Evolutionary conservation across 768 basidiomycete species (phyloP).

Genomic region (Tricholoma sp.): DNA sequence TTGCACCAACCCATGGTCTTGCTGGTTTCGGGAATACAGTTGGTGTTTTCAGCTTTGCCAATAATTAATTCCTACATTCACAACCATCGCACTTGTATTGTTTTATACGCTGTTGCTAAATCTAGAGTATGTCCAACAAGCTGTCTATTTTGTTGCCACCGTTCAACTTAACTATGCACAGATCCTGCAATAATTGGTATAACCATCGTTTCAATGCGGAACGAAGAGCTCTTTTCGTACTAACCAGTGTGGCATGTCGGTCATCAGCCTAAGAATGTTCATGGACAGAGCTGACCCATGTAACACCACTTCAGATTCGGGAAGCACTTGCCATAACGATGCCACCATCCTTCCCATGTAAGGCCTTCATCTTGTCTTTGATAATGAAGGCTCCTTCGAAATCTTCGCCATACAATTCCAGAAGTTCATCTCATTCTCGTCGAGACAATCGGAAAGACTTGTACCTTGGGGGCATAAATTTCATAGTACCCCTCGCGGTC

Average conservation of each 20-base stretch:
- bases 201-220: background rate
- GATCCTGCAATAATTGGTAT: background rate
- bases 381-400: background rate
- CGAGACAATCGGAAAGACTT: background rate
- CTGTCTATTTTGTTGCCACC: background rate
- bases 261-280: background rate
- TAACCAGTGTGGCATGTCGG: background rate
- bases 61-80: background rate
- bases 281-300: background rate
- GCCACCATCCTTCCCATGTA: background rate
- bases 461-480: background rate
- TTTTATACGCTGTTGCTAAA: background rate
- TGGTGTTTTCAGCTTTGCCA: constrained; percentile 46
- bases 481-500: background rate
- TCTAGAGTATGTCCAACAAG: background rate
- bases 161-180: background rate
- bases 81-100: background rate
- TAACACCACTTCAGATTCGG: background rate
- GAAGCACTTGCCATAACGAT: background rate
- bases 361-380: background rate
- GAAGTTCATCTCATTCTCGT: background rate
- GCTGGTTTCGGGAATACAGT: constrained; percentile 80
- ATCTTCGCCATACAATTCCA: background rate
- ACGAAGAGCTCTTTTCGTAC: background rate
- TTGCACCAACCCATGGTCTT: constrained; percentile 44